Evolutionary conservation across 78 protist genomes (phyloP).

Genomic region (Polysphondylium violaceum): DNA sequence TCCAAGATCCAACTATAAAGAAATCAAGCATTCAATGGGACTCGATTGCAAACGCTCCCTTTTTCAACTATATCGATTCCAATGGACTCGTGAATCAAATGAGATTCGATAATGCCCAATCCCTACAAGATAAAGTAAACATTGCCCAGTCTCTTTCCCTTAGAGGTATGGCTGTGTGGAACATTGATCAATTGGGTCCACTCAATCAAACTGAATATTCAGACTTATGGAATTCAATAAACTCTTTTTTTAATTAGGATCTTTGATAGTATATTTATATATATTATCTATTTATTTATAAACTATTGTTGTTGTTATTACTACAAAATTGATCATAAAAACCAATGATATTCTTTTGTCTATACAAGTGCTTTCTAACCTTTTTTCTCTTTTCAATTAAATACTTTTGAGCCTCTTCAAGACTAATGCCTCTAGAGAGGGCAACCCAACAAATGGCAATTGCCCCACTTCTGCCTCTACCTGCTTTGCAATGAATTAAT

Average conservation of each 20-base stretch:
- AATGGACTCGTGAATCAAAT: constrained; percentile 20
- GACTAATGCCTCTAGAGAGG: neutral
- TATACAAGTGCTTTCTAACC: constrained; percentile 50
- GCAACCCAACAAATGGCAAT: constrained; percentile 68
- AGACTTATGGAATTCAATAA: too few relatives aligned
- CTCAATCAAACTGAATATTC: too few relatives aligned
- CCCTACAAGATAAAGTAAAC: constrained; percentile 28
- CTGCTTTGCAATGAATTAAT: constrained; percentile 80
- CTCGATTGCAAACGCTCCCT: constrained; percentile 39
- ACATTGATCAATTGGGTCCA: constrained; percentile 8
- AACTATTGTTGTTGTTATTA: neutral
- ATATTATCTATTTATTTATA: neutral
- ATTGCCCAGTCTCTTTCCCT: constrained; percentile 21
- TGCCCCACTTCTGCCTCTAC: constrained; percentile 77
- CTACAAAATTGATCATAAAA: constrained; percentile 49
- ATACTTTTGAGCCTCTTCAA: constrained; percentile 64
- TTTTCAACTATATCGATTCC: constrained; percentile 40
- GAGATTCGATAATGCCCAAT: constrained; percentile 72
- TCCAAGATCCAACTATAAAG: neutral
- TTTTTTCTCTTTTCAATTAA: constrained; percentile 35
- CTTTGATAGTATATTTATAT: neutral
- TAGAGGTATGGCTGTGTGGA: constrained; percentile 71
- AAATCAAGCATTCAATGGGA: constrained; percentile 30
- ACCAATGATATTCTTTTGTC: constrained; percentile 49
- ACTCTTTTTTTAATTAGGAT: neutral